Conservation (phyloP, 768 basidiomycete genomes). For the Arthromyces matolae region DNA sequence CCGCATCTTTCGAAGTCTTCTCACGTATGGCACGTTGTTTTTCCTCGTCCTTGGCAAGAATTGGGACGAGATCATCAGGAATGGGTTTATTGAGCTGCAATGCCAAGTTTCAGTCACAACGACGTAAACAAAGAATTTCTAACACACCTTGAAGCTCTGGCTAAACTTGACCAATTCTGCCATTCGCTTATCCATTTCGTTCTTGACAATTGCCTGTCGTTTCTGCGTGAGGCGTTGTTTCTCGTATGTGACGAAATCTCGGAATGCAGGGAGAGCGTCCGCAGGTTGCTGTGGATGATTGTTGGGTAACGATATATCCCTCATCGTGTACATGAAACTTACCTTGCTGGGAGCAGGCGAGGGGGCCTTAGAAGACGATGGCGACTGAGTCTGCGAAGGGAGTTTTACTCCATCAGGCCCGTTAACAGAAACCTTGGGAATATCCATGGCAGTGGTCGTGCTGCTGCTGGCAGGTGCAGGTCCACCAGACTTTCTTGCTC, state of each 20-base stretch:
- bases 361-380: slow-evolving; percentile 55
- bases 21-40: slow-evolving; percentile 83
- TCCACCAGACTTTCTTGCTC: slow-evolving; percentile 56
- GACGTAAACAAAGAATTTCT: neutral
- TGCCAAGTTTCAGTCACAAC: neutral
- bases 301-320: slow-evolving; percentile 1
- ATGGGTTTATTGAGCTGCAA: slow-evolving; percentile 87
- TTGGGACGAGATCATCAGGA: slow-evolving; percentile 89
- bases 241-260: slow-evolving; percentile 90
- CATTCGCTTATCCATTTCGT: slow-evolving; percentile 92
- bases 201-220: slow-evolving; percentile 84
- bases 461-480: slow-evolving; percentile 25
- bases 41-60: slow-evolving; percentile 90
- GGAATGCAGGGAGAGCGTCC: slow-evolving; percentile 80
- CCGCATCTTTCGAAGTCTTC: slow-evolving; percentile 67
- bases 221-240: slow-evolving; percentile 88
- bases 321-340: slow-evolving; percentile 3
- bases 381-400: slow-evolving; percentile 37
- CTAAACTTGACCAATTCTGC: slow-evolving; percentile 93
- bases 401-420: slow-evolving; percentile 67
- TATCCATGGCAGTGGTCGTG: slow-evolving; percentile 37
- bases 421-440: slow-evolving; percentile 75
- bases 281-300: slow-evolving; percentile 50
- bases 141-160: slow-evolving; percentile 83
- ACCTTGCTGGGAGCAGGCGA: slow-evolving; percentile 68